Percentiles rank a stretch among this genome's conserved stretches.
Evolutionary conservation across 2,329 filamentous ascomycete species (phyloP).

Genomic region (Penicillium sp.): DNA sequence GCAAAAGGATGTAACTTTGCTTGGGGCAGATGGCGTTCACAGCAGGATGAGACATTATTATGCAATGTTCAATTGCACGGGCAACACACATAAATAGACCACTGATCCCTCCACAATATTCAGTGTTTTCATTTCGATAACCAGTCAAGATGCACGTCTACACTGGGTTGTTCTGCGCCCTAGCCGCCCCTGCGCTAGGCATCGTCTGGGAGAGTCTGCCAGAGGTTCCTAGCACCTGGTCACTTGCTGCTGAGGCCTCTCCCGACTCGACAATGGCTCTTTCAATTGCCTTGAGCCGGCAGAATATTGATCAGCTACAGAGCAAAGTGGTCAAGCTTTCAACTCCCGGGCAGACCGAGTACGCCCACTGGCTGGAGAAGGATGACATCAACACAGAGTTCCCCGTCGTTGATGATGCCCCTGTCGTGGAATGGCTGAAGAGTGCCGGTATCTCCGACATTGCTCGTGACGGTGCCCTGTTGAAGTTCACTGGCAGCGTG

Average conservation of each 20-base stretch:
- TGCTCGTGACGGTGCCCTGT: conserved; percentile 37
- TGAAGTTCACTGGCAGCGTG: conserved; percentile 43
- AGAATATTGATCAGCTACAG: conserved; percentile 37
- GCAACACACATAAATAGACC: conserved; percentile 8
- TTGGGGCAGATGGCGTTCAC: background rate
- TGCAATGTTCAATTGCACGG: background rate
- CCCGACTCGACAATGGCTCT: conserved; percentile 15
- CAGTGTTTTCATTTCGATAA: background rate
- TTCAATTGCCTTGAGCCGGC: conserved; percentile 21
- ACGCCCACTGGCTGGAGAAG: conserved; percentile 48
- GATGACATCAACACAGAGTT: conserved; percentile 44
- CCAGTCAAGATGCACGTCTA: conserved; percentile 15
- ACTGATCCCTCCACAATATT: conserved; percentile 3
- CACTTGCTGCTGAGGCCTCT: conserved; percentile 12
- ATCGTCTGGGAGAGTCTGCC: conserved; percentile 18
- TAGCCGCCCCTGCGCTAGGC: conserved; percentile 18
- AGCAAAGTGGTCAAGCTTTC: conserved; percentile 40
- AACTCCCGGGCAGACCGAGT: conserved; percentile 44
- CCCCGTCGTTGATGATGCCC: conserved; percentile 33
- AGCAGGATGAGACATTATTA: background rate
- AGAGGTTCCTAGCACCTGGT: conserved; percentile 19
- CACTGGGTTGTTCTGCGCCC: conserved; percentile 18
- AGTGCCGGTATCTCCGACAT: conserved; percentile 35
- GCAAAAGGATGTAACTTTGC: conserved; percentile 10
- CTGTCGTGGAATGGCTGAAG: conserved; percentile 45